Percentiles rank a stretch among this genome's conserved stretches.
phyloP scores from a whole-genome alignment of 345 rosid species.

The Mangifera indica region DNA sequence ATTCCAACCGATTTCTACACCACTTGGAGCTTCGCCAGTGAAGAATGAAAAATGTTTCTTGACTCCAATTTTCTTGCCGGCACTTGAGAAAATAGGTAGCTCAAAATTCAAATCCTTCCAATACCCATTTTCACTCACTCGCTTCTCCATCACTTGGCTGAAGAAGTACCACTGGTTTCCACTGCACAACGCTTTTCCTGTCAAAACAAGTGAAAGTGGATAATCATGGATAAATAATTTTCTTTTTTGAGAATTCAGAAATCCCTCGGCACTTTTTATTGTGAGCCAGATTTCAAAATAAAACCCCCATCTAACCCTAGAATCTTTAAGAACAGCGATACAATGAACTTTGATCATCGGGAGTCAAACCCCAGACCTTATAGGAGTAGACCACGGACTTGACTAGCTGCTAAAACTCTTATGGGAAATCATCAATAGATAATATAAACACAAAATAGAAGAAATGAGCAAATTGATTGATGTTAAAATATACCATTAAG shows the following conservation, averaged over 20 bases:
- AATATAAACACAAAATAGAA: neutral
- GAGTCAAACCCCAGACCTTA: too few species aligned
- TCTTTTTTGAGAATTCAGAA: neutral
- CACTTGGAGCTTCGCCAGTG: slow-evolving; percentile 14
- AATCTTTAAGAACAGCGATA: too few species aligned
- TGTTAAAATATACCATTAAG: slow-evolving; percentile 29
- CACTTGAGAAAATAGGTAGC: slow-evolving; percentile 22
- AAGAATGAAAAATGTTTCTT: slow-evolving; percentile 37
- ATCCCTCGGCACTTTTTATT: neutral
- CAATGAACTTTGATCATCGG: too few species aligned
- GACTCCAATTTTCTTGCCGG: slow-evolving; percentile 26
- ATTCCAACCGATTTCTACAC: slow-evolving; percentile 40
- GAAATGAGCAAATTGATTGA: neutral
- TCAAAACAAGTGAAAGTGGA: too few species aligned
- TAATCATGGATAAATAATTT: too few species aligned
- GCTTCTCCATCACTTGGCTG: slow-evolving; percentile 24
- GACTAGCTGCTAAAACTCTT: too few species aligned
- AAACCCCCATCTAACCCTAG: too few species aligned
- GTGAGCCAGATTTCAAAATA: too few species aligned
- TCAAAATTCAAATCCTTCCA: slow-evolving; percentile 40
- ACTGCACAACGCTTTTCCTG: slow-evolving; percentile 41
- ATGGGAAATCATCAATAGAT: too few species aligned
- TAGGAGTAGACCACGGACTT: too few species aligned
- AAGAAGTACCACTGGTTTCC: slow-evolving; percentile 42
- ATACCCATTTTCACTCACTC: slow-evolving; percentile 30